Conservation (phyloP, 2,329 filamentous ascomycete species). For the Pseudofabraea citricarpa region DNA sequence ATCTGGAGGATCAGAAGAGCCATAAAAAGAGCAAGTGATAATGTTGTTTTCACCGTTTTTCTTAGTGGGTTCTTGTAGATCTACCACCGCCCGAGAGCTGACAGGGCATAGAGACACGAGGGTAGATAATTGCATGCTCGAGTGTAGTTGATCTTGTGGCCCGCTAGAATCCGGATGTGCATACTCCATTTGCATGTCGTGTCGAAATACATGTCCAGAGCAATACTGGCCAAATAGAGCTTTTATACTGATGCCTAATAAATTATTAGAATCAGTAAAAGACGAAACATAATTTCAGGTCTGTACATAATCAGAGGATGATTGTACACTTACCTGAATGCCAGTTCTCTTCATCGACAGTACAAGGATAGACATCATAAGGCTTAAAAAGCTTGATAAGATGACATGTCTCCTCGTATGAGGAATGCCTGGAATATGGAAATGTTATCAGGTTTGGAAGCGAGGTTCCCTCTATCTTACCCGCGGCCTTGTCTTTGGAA, state of each 20-base stretch:
- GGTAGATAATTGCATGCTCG: conserved; percentile 2
- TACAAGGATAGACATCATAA: conserved; percentile 78
- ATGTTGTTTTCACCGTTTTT: too few relatives aligned
- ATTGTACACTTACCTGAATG: conserved; percentile 33
- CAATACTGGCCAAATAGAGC: conserved; percentile 69
- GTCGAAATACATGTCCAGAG: conserved; percentile 51
- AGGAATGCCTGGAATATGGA: conserved; percentile 87
- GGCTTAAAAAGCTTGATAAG: conserved; percentile 66
- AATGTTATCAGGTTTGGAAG: conserved; percentile 48
- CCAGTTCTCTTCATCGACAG: conserved; percentile 63
- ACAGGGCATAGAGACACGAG: too few relatives aligned
- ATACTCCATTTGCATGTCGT: conserved; percentile 58
- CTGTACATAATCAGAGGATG: background rate
- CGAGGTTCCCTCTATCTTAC: background rate
- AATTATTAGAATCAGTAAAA: background rate
- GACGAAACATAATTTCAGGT: background rate
- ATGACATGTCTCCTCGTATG: conserved; percentile 71
- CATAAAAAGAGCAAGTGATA: too few relatives aligned
- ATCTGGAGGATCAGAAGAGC: too few relatives aligned
- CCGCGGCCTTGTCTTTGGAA: background rate
- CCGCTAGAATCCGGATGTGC: conserved; percentile 7
- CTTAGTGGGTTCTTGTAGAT: conserved; percentile 6
- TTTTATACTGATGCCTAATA: conserved; percentile 52
- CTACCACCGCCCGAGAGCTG: too few relatives aligned
- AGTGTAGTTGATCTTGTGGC: conserved; percentile 5